Base-by-base conservation (phyloP, 805 yeast species). In the Candida jianshihensis region DNA sequence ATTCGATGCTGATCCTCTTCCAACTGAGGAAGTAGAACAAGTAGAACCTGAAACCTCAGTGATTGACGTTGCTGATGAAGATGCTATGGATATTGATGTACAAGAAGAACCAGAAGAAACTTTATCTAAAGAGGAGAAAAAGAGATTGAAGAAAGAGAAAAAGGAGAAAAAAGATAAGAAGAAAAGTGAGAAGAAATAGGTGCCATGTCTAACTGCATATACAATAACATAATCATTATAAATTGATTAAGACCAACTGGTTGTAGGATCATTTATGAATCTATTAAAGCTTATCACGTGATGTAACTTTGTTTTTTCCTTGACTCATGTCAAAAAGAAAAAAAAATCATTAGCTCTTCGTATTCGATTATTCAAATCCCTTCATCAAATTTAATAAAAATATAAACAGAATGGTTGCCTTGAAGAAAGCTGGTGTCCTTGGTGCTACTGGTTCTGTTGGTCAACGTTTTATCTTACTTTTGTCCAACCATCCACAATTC, bases 401-500 rank as follows among this genome's bases (percentile, higher is more conserved):
- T 6, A 10, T 26, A 4, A 14, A 6, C 16, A 26, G 35, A 36
- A 61, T 57, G 63, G 57, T 44, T 38, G 42, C 41, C 19, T 54
- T 50, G 38, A 68, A 64, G 56, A 56, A 64, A 38, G 73, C 72
- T 48, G 98, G 98, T 68, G 97, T 92, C 49, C 70, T 90, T 43
- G 98, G 98, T 34, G 97, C 97, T 47, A 90, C 98, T 11, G 98
- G 98, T 36, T 80, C 95, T 30, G 98, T 92, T 26, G 98, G 98
- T 39, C 98, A 92, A 63, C 75, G 97, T 50, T 92, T 92, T 59
- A 89, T 92, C 42, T 68, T 90, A 33, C 68, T 92, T 33, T 69
- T 92, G 44, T 73, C 88, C 3, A 66, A 83, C 43, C 97, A 92
- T 58, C 97, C 97, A 19, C 86, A 86, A 42, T 88, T 92, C 53